Percentiles rank a stretch among this genome's conserved stretches.
phyloP scores from a whole-genome alignment of 1,284 basidiomycete genomes.

The Afroboletus lepidellus region DNA sequence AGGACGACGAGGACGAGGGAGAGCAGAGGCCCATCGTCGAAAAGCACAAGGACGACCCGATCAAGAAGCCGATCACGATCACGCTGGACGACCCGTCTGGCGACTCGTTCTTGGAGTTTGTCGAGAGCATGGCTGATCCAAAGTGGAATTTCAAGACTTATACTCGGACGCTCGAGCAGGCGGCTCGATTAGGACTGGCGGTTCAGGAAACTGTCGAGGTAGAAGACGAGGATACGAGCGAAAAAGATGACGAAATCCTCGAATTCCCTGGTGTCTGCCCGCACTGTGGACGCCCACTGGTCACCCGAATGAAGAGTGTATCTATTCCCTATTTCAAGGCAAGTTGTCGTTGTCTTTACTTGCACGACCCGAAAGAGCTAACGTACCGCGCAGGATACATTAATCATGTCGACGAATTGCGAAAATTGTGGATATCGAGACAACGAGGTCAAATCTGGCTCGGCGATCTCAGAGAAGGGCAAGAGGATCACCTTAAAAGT shows the following conservation, averaged over 20 bases:
- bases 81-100: slow-evolving; percentile 92
- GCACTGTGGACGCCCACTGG: slow-evolving; percentile 80
- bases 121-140: slow-evolving; percentile 77
- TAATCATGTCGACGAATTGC: slow-evolving; percentile 99
- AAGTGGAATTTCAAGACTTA: slow-evolving; percentile 95
- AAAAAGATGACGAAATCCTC: slow-evolving; percentile 80
- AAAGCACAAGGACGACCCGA: slow-evolving; percentile 39
- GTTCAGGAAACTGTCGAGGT: slow-evolving; percentile 48
- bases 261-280: slow-evolving; percentile 89
- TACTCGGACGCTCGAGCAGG: slow-evolving; percentile 81
- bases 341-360: slow-evolving; percentile 3
- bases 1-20: too few species aligned
- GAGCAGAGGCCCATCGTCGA: slow-evolving; percentile 25
- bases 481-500: slow-evolving; percentile 89
- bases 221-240: slow-evolving; percentile 30
- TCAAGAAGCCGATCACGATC: slow-evolving; percentile 78
- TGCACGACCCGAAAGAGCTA: not conserved
- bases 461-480: slow-evolving; percentile 83
- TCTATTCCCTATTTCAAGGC: slow-evolving; percentile 98
- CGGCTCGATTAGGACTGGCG: slow-evolving; percentile 76
- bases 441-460: slow-evolving; percentile 95
- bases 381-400: slow-evolving; percentile 59
- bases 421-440: slow-evolving; percentile 94
- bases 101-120: slow-evolving; percentile 92
- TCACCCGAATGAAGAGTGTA: slow-evolving; percentile 96